Percentiles rank a stretch among this genome's conserved stretches.
Evolutionary conservation across 805 yeast species (phyloP).

Genomic region (Brettanomyces anomalus): DNA sequence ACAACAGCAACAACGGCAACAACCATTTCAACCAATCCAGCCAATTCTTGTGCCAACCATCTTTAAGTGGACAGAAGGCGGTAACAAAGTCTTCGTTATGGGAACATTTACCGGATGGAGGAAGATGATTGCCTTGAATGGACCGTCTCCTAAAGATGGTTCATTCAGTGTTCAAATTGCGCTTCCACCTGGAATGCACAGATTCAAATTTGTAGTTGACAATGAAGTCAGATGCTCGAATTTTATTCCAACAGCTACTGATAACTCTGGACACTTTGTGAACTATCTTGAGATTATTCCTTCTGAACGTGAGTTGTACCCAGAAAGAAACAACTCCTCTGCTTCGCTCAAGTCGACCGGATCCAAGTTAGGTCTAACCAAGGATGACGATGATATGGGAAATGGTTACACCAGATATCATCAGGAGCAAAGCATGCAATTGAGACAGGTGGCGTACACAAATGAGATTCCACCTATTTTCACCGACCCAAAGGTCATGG

Average conservation of each 20-base stretch:
- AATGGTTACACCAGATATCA: conserved; percentile 71
- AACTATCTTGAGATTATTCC: conserved; percentile 71
- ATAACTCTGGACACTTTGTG: conserved; percentile 92
- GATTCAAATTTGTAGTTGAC: conserved; percentile 89
- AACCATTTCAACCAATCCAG: conserved; percentile 8
- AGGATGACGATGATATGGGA: conserved; percentile 77
- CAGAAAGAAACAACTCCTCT: conserved; percentile 18
- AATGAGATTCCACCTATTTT: conserved; percentile 74
- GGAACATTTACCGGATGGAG: conserved; percentile 99
- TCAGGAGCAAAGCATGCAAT: conserved; percentile 29
- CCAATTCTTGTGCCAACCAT: conserved; percentile 42
- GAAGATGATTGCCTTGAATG: conserved; percentile 83
- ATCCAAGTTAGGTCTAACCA: conserved; percentile 53
- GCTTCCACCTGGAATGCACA: conserved; percentile 83
- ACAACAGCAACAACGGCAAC: conserved; percentile 5
- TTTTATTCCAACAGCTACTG: conserved; percentile 91
- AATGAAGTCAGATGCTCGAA: conserved; percentile 87
- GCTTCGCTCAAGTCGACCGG: conserved; percentile 35
- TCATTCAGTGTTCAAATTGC: conserved; percentile 62
- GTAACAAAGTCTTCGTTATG: conserved; percentile 87
- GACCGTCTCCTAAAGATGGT: conserved; percentile 38
- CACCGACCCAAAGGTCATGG: conserved; percentile 82
- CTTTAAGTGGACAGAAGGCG: conserved; percentile 94
- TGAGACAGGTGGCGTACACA: conserved; percentile 36
- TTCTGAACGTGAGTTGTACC: conserved; percentile 19